Conservation (phyloP, 768 basidiomycete species). For the Leccinum subgranulosum region DNA sequence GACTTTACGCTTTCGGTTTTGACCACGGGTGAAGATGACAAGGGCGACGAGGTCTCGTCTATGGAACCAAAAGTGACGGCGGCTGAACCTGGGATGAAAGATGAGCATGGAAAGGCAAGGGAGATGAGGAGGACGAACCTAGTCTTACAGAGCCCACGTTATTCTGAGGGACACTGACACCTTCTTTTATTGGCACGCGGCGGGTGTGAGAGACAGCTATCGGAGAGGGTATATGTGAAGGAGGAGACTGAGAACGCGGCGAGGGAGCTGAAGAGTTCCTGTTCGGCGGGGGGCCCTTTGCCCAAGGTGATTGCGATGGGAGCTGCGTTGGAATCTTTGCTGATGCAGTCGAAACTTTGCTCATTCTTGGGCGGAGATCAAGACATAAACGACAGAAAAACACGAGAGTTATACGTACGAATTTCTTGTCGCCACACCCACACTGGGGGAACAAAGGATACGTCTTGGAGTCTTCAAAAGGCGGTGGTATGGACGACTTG, state of each 20-base stretch:
- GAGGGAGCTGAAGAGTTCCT: constrained; percentile 47
- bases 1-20: constrained; percentile 75
- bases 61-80: constrained; percentile 88
- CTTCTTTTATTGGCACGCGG: constrained; percentile 74
- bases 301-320: constrained; percentile 85
- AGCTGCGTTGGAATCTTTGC: constrained; percentile 72
- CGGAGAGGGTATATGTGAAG: constrained; percentile 43
- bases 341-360: constrained; percentile 80
- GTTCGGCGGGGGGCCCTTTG: constrained; percentile 78
- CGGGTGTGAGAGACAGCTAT: constrained; percentile 63
- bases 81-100: constrained; percentile 43
- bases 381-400: neutral
- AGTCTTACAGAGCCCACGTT: constrained; percentile 63
- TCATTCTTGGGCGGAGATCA: constrained; percentile 62
- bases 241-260: constrained; percentile 76
- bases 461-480: too few relatives aligned
- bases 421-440: constrained; percentile 18
- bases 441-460: too few relatives aligned
- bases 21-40: constrained; percentile 76
- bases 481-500: too few relatives aligned
- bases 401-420: constrained; percentile 35
- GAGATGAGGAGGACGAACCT: constrained; percentile 39
- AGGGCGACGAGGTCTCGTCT: constrained; percentile 71
- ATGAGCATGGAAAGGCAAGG: constrained; percentile 6
- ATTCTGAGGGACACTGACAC: constrained; percentile 67